phyloP scores from a whole-genome alignment of 805 yeast species.

The Soucietia sequanensis region DNA sequence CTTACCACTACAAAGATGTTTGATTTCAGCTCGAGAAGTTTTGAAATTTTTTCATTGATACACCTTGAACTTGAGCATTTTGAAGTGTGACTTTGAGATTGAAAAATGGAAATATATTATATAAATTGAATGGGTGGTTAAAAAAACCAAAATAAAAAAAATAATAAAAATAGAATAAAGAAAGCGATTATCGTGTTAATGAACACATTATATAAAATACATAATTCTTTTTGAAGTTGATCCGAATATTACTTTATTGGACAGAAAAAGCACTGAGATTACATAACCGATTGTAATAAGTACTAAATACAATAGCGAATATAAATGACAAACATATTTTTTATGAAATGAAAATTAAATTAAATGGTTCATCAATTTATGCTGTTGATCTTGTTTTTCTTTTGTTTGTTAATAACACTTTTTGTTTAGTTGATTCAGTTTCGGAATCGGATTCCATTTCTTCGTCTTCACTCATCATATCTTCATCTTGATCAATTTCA shows the following conservation, averaged over 20 bases:
- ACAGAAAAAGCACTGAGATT: constrained; percentile 1
- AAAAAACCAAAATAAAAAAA: too few species aligned
- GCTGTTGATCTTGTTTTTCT: constrained; percentile 28
- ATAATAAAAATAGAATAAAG: too few species aligned
- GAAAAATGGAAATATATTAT: too few species aligned
- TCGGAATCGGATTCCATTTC: constrained; percentile 43
- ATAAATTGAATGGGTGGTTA: too few species aligned
- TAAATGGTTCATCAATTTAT: not conserved
- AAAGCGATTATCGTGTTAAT: too few species aligned
- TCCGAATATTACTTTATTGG: constrained; percentile 1
- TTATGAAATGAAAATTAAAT: not conserved
- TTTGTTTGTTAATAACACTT: constrained; percentile 66
- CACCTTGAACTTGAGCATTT: too few species aligned
- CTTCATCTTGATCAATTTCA: constrained; percentile 41
- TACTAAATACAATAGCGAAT: not conserved
- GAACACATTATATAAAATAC: too few species aligned
- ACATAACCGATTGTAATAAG: constrained; percentile 1
- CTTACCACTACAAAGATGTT: too few species aligned
- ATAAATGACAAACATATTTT: not conserved
- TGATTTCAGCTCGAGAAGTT: too few species aligned
- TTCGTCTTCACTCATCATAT: constrained; percentile 49
- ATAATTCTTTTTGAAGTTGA: too few species aligned
- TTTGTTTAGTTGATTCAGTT: constrained; percentile 48
- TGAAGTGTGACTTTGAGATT: too few species aligned
- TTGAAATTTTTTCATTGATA: too few species aligned